These are phyloP conservation scores for Gossypium davidsonii DNA, from an alignment of 441 rosid species.

Conservation along the genomic window DNA sequence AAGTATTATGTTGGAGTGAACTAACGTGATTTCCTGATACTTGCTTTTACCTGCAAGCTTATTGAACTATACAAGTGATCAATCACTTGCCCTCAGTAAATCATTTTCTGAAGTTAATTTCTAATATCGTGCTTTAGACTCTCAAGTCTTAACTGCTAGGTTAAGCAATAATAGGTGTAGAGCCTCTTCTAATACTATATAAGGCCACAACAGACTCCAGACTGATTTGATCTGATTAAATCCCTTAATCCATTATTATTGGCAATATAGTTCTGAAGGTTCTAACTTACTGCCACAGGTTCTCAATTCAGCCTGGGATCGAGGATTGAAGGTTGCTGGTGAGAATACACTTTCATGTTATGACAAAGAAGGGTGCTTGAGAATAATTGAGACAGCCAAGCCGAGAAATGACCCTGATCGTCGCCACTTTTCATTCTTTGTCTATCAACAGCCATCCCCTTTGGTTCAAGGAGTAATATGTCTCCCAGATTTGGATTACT, in stretches of 20 bases:
- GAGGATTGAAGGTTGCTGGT: constrained; percentile 46
- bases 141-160: not conserved
- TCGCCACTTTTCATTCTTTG: constrained; percentile 49
- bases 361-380: constrained; percentile 52
- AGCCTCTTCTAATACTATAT: not conserved
- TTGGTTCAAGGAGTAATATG: constrained; percentile 50
- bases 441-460: constrained; percentile 59
- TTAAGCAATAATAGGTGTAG: not conserved
- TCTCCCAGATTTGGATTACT: constrained; percentile 51
- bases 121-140: not conserved
- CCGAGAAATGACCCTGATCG: constrained; percentile 65
- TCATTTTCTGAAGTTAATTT: constrained; percentile 5
- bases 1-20: not conserved
- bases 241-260: not conserved
- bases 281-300: constrained; percentile 35
- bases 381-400: constrained; percentile 59
- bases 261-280: not conserved
- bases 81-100: not conserved
- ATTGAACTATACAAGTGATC: not conserved
- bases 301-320: constrained; percentile 65
- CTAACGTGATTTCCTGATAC: not conserved
- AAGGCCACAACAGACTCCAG: not conserved
- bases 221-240: constrained; percentile 2
- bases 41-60: not conserved
- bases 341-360: constrained; percentile 58